phyloP scores from a whole-genome alignment of 2,329 filamentous ascomycete genomes.

The Fusarium pininemorale region DNA sequence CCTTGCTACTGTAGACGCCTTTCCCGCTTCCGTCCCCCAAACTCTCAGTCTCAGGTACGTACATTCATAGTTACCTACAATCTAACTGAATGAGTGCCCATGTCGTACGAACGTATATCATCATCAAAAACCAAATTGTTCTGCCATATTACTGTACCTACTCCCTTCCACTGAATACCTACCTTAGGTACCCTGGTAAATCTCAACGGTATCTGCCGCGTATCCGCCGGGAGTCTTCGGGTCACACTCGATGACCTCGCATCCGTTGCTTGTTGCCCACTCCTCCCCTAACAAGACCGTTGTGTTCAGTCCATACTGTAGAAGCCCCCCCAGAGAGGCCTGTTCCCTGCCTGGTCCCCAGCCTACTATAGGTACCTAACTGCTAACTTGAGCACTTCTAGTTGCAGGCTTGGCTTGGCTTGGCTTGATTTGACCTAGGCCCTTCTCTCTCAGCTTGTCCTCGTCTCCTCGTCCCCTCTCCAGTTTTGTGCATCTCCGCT shows the following conservation, averaged over 20 bases:
- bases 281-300: neutral
- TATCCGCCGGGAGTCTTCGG: slow-evolving; percentile 28
- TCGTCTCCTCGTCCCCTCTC: neutral
- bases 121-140: slow-evolving; percentile 7
- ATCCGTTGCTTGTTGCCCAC: neutral
- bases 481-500: neutral
- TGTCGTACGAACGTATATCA: neutral
- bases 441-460: neutral
- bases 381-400: neutral
- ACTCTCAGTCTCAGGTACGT: neutral
- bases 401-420: neutral
- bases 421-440: neutral
- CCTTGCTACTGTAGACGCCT: slow-evolving; percentile 10
- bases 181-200: slow-evolving; percentile 1
- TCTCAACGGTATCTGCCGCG: slow-evolving; percentile 26
- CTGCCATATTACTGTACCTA: slow-evolving; percentile 3
- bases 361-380: neutral
- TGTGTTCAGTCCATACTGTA: neutral
- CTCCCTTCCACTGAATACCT: slow-evolving; percentile 1
- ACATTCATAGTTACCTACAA: neutral
- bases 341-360: slow-evolving; percentile 13
- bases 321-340: neutral
- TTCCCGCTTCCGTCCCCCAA: slow-evolving; percentile 20
- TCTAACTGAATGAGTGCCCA: neutral
- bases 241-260: slow-evolving; percentile 24